Conservation (phyloP, 2,329 filamentous ascomycete species). For the Diplodia mutila region DNA sequence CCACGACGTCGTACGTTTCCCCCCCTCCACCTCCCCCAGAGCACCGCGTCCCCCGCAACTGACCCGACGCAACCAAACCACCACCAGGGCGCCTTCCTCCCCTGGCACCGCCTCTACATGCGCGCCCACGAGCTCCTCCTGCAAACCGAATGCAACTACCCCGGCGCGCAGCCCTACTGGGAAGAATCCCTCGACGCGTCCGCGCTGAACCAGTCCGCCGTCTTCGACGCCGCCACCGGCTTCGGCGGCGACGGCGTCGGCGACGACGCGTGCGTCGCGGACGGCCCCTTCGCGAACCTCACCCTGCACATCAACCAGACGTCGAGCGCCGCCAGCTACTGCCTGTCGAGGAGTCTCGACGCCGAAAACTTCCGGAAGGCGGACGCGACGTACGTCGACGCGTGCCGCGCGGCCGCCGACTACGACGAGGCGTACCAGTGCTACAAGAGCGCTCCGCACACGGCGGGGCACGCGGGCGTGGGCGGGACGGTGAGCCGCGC, state of each 20-base stretch:
- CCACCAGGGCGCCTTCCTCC: slow-evolving; percentile 40
- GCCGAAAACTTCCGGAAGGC: slow-evolving; percentile 10
- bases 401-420: slow-evolving; percentile 9
- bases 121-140: slow-evolving; percentile 50
- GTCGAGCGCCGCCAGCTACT: slow-evolving; percentile 13
- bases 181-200: slow-evolving; percentile 13
- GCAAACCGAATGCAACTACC: slow-evolving; percentile 51
- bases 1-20: slow-evolving; percentile 11
- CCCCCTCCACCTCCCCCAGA: no score
- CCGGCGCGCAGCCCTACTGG: slow-evolving; percentile 45
- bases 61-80: neutral
- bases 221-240: slow-evolving; percentile 26
- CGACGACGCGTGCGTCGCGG: slow-evolving; percentile 36
- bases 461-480: slow-evolving; percentile 20
- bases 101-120: slow-evolving; percentile 52
- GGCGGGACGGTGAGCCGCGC: slow-evolving; percentile 12
- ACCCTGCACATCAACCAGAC: slow-evolving; percentile 40
- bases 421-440: slow-evolving; percentile 25
- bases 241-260: slow-evolving; percentile 26
- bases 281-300: slow-evolving; percentile 43
- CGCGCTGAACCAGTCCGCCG: slow-evolving; percentile 6
- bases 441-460: slow-evolving; percentile 25
- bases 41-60: neutral
- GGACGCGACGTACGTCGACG: slow-evolving; percentile 7
- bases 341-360: slow-evolving; percentile 17